phyloP scores from a whole-genome alignment of 192 early-diverging fungal species.

The Coemansia sp. region DNA sequence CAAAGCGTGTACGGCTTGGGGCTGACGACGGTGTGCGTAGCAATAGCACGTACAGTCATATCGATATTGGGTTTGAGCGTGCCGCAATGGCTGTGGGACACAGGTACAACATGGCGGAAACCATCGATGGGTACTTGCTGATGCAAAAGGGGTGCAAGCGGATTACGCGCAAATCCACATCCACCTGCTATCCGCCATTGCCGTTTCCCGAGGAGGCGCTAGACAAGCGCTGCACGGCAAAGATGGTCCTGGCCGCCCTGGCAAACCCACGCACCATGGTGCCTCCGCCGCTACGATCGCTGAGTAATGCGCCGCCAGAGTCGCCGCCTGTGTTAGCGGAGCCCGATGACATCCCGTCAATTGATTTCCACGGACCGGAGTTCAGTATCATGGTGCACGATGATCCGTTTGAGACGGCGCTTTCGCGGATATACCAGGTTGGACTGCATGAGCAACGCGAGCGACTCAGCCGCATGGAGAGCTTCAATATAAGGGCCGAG shows the following conservation, averaged over 20 bases:
- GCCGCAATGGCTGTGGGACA: conserved; percentile 46
- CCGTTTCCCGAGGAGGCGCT: conserved; percentile 20
- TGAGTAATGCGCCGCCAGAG: conserved; percentile 20
- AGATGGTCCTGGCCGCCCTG: conserved; percentile 32
- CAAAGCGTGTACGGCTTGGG: conserved; percentile 32
- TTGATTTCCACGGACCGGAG: conserved; percentile 44
- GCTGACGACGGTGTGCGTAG: conserved; percentile 39
- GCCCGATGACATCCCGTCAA: conserved; percentile 49
- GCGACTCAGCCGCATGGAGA: conserved; percentile 48
- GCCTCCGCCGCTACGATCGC: conserved; percentile 44
- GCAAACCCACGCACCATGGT: conserved; percentile 37
- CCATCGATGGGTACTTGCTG: conserved; percentile 51
- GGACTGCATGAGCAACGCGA: conserved; percentile 54
- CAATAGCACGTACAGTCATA: conserved; percentile 41
- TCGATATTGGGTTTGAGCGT: conserved; percentile 49
- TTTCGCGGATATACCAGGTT: conserved; percentile 51
- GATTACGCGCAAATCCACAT: conserved; percentile 43
- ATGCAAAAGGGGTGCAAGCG: conserved; percentile 55
- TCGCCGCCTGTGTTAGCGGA: conserved; percentile 29
- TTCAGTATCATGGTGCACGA: conserved; percentile 54
- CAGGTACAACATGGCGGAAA: conserved; percentile 53
- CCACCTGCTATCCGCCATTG: conserved; percentile 34
- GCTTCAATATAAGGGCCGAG: conserved; percentile 47
- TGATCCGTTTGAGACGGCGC: conserved; percentile 57
- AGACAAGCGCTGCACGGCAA: conserved; percentile 14